A percentile compares a stretch with the other conserved stretches of the same genome.
These are phyloP conservation scores for Fusarium concolor DNA, from an alignment of 2,329 filamentous ascomycete species.

Conservation along the genomic window DNA sequence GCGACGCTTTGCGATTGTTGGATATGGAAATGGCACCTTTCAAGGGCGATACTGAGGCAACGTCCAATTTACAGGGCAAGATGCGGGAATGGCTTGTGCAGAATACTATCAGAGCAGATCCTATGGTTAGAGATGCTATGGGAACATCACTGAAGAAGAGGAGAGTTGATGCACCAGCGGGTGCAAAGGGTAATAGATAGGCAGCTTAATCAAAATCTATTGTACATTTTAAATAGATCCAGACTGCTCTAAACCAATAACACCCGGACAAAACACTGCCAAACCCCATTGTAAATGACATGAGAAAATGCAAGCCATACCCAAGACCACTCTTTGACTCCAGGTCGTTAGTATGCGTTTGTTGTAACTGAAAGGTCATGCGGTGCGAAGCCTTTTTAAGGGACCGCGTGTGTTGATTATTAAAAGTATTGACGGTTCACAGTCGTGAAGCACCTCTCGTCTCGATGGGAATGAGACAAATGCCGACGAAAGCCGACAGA, in stretches of 20 bases:
- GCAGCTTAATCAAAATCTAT: constrained; percentile 16
- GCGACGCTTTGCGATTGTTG: constrained; percentile 77
- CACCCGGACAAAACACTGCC: constrained; percentile 15
- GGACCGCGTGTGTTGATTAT: constrained; percentile 9
- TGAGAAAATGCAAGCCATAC: constrained; percentile 26
- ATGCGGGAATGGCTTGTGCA: constrained; percentile 90
- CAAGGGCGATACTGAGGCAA: constrained; percentile 73
- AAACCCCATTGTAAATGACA: constrained; percentile 19
- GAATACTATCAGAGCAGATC: constrained; percentile 83
- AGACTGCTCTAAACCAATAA: constrained; percentile 21
- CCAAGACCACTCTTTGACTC: constrained; percentile 40
- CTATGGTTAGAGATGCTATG: constrained; percentile 84
- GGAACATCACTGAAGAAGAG: constrained; percentile 73
- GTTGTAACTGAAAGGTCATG: constrained; percentile 14
- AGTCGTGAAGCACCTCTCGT: constrained; percentile 69
- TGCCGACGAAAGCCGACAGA: constrained; percentile 68
- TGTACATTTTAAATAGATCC: constrained; percentile 34
- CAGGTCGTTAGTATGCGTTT: constrained; percentile 37
- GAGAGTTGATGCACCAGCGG: constrained; percentile 70
- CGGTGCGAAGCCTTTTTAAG: neutral
- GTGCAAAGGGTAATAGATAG: constrained; percentile 64
- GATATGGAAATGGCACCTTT: constrained; percentile 86
- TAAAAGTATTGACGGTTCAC: constrained; percentile 45
- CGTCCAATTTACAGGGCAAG: constrained; percentile 70
- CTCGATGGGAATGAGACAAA: constrained; percentile 72